Conservation (phyloP, 108 stramenopile genomes). For the Thalassiosira profunda region DNA sequence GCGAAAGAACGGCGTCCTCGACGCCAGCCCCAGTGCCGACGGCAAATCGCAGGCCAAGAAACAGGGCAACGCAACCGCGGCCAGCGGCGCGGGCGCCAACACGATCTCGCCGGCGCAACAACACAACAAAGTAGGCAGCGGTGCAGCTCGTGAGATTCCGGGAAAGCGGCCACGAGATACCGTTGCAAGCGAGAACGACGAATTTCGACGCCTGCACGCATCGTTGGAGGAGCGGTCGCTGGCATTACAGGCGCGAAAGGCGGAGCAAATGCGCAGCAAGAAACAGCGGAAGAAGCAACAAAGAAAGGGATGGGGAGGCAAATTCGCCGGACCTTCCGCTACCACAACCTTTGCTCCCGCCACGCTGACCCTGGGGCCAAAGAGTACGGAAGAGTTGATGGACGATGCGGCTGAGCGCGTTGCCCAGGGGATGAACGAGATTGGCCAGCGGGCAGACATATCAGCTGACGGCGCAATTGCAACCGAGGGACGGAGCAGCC, state of each 20-base stretch:
- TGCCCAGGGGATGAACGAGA: conserved; percentile 32
- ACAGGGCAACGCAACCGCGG: not conserved
- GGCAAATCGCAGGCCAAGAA: conserved; percentile 8
- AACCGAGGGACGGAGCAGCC: conserved; percentile 25
- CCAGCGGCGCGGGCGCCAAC: not conserved
- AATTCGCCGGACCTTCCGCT: conserved; percentile 10
- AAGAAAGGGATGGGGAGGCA: conserved; percentile 27
- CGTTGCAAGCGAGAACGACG: conserved; percentile 23
- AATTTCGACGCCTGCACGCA: conserved; percentile 38
- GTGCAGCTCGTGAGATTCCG: not conserved
- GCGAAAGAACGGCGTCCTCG: conserved; percentile 40
- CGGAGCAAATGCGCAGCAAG: conserved; percentile 21
- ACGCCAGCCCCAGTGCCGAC: conserved; percentile 1
- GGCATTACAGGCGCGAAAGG: conserved; percentile 32
- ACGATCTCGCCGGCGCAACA: not conserved
- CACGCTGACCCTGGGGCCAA: conserved; percentile 36
- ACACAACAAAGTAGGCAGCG: not conserved
- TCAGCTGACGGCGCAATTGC: not conserved
- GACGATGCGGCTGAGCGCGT: conserved; percentile 45
- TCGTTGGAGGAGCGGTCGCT: conserved; percentile 47
- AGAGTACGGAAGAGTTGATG: conserved; percentile 43
- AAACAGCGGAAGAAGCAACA: conserved; percentile 17
- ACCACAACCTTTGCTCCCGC: conserved; percentile 17
- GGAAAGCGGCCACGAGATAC: not conserved
- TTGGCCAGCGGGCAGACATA: conserved; percentile 24